Evolutionary conservation across 169 alveolate genomes (phyloP).

Genomic region (Perkinsus chesapeaki): DNA sequence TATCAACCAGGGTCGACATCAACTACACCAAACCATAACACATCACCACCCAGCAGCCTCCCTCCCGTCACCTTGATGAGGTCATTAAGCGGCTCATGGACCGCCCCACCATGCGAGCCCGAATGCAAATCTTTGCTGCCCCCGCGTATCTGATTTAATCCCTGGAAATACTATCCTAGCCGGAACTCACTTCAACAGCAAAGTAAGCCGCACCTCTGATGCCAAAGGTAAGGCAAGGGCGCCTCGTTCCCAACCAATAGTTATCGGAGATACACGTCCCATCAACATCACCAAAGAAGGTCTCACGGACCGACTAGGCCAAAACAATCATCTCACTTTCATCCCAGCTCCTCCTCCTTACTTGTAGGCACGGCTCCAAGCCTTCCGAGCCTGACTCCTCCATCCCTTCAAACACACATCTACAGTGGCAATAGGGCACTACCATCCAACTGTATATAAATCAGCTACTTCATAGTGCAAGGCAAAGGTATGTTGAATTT

Average conservation of each 20-base stretch:
- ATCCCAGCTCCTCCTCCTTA: not conserved
- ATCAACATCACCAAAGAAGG: not conserved
- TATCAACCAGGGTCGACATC: not conserved
- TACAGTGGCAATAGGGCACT: not conserved
- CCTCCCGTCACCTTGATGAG: not conserved
- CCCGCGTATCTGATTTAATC: not conserved
- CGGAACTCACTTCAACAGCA: not conserved
- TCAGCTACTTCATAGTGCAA: not conserved
- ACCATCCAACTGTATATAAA: not conserved
- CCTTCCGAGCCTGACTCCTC: conserved; percentile 12
- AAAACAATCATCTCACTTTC: not conserved
- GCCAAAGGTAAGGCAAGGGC: not conserved
- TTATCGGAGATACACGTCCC: not conserved
- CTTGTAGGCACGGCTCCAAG: not conserved
- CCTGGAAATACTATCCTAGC: not conserved
- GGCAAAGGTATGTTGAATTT: not conserved
- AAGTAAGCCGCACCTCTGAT: not conserved
- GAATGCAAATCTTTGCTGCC: not conserved
- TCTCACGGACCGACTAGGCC: not conserved
- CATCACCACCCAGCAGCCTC: not conserved
- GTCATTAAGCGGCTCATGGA: not conserved
- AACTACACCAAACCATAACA: not conserved
- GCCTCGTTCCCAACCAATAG: not conserved
- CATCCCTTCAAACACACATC: not conserved
- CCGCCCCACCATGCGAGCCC: conserved; percentile 3